Conservation (phyloP, 257 asterid species). For the Ballota nigra region DNA sequence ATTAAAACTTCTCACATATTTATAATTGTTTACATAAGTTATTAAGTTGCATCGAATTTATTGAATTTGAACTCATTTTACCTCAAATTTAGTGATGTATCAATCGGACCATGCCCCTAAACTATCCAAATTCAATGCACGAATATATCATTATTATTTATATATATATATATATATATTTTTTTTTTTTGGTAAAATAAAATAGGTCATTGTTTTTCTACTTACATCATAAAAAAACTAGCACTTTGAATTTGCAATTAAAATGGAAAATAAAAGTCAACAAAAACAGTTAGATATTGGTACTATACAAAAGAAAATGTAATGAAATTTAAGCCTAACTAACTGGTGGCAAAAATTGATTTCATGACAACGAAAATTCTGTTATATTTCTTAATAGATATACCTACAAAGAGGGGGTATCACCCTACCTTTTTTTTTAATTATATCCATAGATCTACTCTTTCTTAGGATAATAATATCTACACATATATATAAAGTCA, state of each 20-base stretch:
- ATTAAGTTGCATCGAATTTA: background rate
- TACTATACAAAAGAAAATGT: background rate
- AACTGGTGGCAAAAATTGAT: background rate
- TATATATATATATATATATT: too few relatives aligned
- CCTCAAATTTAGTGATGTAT: background rate
- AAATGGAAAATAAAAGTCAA: background rate
- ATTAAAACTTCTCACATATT: background rate
- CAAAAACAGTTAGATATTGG: background rate
- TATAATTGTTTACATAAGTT: too few relatives aligned
- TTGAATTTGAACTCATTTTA: background rate
- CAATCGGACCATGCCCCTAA: background rate
- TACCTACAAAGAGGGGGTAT: background rate
- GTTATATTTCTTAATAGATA: too few relatives aligned
- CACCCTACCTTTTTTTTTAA: too few relatives aligned
- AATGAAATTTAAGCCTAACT: background rate
- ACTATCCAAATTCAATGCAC: background rate
- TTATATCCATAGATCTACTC: background rate
- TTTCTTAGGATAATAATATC: background rate
- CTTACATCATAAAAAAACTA: too few relatives aligned
- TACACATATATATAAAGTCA: background rate
- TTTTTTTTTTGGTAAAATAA: too few relatives aligned
- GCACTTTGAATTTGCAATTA: background rate
- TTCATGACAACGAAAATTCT: background rate
- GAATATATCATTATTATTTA: background rate
- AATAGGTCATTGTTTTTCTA: too few relatives aligned